Evolutionary conservation across 2,329 filamentous ascomycete genomes (phyloP).

Genomic region (Trichoderma sp.): DNA sequence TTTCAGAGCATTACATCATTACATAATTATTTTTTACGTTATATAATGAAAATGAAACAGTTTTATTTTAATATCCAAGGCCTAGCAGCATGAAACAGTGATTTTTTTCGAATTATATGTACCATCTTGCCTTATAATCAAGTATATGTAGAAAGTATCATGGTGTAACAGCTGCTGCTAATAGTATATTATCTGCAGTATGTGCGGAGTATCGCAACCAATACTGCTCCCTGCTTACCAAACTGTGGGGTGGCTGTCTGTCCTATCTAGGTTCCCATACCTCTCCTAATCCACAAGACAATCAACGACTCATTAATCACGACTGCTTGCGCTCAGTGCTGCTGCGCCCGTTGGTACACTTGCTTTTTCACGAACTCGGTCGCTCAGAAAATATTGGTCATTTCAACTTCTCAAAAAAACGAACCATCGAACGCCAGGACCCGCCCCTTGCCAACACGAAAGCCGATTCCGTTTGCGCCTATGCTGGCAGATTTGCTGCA

Average conservation of each 20-base stretch:
- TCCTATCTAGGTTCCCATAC: constrained; percentile 13
- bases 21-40: not conserved
- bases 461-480: constrained; percentile 5
- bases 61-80: no score
- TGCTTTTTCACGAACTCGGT: not conserved
- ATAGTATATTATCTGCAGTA: not conserved
- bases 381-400: not conserved
- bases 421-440: not conserved
- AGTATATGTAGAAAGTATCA: no score
- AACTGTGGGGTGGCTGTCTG: constrained; percentile 3
- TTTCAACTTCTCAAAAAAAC: not conserved
- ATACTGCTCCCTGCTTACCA: constrained; percentile 8
- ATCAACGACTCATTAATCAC: constrained; percentile 17
- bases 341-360: not conserved
- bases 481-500: not conserved
- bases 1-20: not conserved
- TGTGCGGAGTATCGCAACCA: not conserved
- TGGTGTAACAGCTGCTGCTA: no score
- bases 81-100: no score
- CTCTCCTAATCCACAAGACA: constrained; percentile 22
- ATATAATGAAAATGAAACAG: not conserved
- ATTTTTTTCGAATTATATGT: no score
- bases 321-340: not conserved
- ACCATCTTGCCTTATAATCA: no score
- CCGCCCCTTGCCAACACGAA: not conserved